Evolutionary conservation across 441 rosid species (phyloP).

Genomic region (Gossypium schwendimanii): DNA sequence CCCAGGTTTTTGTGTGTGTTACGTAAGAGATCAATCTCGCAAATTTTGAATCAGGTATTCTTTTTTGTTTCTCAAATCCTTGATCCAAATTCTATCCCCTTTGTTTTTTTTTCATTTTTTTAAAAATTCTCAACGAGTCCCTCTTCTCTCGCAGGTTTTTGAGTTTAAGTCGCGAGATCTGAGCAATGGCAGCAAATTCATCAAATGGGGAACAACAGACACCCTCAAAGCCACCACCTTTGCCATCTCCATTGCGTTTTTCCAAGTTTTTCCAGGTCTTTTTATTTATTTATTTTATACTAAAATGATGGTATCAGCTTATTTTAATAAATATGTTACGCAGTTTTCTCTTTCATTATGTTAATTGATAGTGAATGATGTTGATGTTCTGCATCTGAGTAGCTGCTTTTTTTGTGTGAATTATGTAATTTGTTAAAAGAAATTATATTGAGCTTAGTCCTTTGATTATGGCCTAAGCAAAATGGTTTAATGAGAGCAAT

Average conservation of each 20-base stretch:
- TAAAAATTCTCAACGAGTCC: neutral
- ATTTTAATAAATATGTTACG: neutral
- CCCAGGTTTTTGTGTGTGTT: constrained; percentile 12
- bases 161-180: constrained; percentile 28
- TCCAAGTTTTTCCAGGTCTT: constrained; percentile 85
- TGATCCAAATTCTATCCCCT: neutral
- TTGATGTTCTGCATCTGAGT: neutral
- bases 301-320: neutral
- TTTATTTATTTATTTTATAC: neutral
- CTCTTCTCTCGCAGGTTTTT: neutral
- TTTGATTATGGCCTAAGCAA: neutral
- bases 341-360: constrained; percentile 11
- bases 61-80: neutral
- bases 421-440: neutral
- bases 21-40: constrained; percentile 25
- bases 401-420: neutral
- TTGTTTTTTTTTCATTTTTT: neutral
- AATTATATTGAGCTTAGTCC: constrained; percentile 2
- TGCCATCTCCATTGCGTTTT: constrained; percentile 83
- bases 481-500: neutral
- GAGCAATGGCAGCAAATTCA: constrained; percentile 55
- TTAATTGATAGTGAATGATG: constrained; percentile 15
- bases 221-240: constrained; percentile 67
- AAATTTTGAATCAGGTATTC: constrained; percentile 10
- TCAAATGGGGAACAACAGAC: constrained; percentile 46